Conservation (phyloP, 805 yeast species). For the Cyberlindnera euphorbiiphila region DNA sequence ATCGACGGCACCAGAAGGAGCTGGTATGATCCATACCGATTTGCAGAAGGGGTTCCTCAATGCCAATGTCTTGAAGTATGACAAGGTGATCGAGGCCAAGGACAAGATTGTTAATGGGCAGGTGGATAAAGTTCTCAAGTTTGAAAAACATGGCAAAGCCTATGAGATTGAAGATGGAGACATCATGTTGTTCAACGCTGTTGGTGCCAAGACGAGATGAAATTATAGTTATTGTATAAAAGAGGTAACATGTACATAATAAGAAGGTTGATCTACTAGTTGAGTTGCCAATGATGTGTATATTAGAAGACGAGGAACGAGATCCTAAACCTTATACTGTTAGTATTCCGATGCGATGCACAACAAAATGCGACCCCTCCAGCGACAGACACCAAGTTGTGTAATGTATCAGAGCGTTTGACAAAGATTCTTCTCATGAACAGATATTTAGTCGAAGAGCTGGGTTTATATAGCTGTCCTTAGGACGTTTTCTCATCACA, state of each 20-base stretch:
- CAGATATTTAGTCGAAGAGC: slow-evolving; percentile 30
- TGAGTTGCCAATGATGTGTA: no score
- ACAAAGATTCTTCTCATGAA: slow-evolving; percentile 27
- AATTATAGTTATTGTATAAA: slow-evolving; percentile 3
- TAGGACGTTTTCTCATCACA: slow-evolving; percentile 25
- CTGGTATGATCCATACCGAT: slow-evolving; percentile 86
- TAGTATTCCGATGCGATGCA: no score
- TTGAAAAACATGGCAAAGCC: slow-evolving; percentile 63
- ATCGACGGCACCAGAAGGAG: slow-evolving; percentile 82
- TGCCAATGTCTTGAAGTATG: slow-evolving; percentile 69
- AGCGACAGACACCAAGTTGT: background rate
- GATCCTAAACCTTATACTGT: no score
- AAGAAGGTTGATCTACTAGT: no score
- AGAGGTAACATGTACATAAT: background rate
- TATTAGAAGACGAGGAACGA: no score
- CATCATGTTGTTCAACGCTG: slow-evolving; percentile 67
- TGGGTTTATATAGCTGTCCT: slow-evolving; percentile 27
- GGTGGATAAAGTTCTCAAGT: slow-evolving; percentile 30
- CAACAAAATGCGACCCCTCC: background rate
- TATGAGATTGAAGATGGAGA: slow-evolving; percentile 85
- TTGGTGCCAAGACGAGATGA: slow-evolving; percentile 50
- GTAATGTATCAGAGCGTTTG: slow-evolving; percentile 26
- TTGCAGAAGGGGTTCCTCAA: slow-evolving; percentile 74
- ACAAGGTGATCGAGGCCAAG: slow-evolving; percentile 41
- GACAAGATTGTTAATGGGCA: slow-evolving; percentile 21